A percentile compares a stretch with the other conserved stretches of the same genome.
Evolutionary conservation across 345 rosid genomes (phyloP).

Genomic region (Crucihimalaya himalaica): DNA sequence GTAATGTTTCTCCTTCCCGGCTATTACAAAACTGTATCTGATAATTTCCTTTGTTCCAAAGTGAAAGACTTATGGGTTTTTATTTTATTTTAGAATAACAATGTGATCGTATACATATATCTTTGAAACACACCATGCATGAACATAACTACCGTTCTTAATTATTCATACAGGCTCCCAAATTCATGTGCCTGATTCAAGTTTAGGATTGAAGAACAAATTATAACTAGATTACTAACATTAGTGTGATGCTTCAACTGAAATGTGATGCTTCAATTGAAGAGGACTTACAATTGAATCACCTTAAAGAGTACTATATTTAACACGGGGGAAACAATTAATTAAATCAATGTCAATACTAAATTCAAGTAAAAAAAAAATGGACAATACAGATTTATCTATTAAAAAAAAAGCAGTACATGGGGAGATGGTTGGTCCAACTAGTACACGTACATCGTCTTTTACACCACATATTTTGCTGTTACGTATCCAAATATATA

Average conservation of each 20-base stretch:
- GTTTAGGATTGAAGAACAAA: neutral
- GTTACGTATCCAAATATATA: conserved; percentile 17
- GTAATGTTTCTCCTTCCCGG: neutral
- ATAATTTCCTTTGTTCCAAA: neutral
- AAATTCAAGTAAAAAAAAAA: neutral
- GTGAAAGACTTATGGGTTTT: neutral
- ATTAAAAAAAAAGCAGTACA: neutral
- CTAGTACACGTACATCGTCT: conserved; percentile 34
- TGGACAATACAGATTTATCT: no score
- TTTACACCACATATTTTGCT: conserved; percentile 28
- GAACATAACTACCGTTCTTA: neutral
- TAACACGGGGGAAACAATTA: no score
- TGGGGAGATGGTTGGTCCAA: conserved; percentile 12
- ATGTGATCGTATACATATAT: no score
- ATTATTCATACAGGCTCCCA: neutral
- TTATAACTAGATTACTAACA: neutral
- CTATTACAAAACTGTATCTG: neutral
- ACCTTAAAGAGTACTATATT: neutral
- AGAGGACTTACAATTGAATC: neutral
- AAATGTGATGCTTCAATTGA: no score
- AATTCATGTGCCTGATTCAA: neutral
- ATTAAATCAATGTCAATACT: neutral
- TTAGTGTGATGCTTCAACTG: neutral
- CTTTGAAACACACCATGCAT: neutral
- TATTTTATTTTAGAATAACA: neutral